A percentile compares a stretch with the other conserved stretches of the same genome.
phyloP scores from a whole-genome alignment of 2,329 filamentous ascomycete species.

The Sporothrix brunneoviolacea region DNA sequence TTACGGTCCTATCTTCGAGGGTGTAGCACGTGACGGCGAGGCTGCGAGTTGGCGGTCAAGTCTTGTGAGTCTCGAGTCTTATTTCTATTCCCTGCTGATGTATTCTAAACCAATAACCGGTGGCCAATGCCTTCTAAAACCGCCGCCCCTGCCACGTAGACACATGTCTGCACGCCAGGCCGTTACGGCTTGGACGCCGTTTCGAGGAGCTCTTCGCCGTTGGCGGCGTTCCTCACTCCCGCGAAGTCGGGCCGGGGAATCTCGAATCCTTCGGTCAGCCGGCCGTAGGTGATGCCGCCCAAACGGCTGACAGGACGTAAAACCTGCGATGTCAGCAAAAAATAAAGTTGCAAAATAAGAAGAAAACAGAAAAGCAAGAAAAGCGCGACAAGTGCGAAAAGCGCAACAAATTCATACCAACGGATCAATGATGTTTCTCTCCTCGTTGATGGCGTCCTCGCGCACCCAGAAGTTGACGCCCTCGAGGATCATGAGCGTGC shows the following conservation, averaged over 20 bases:
- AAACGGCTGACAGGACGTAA: constrained; percentile 70
- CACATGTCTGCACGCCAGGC: too few relatives aligned
- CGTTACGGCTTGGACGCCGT: constrained; percentile 10
- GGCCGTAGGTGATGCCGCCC: constrained; percentile 79
- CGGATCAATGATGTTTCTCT: constrained; percentile 67
- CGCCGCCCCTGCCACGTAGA: too few relatives aligned
- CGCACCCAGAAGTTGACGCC: constrained; percentile 83
- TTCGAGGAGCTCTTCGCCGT: constrained; percentile 15
- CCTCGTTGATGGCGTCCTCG: constrained; percentile 79
- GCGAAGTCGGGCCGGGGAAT: constrained; percentile 55
- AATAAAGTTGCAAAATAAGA: neutral
- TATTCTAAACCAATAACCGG: too few relatives aligned
- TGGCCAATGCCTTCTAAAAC: too few relatives aligned
- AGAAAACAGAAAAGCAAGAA: neutral
- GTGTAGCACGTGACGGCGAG: too few relatives aligned
- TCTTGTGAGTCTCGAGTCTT: too few relatives aligned
- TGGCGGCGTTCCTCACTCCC: constrained; percentile 35
- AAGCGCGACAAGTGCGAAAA: neutral
- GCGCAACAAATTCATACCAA: constrained; percentile 38
- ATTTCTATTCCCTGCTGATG: too few relatives aligned
- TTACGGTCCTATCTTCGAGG: too few relatives aligned
- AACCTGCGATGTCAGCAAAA: constrained; percentile 37
- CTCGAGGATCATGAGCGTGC: constrained; percentile 70
- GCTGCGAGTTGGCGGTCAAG: too few relatives aligned
- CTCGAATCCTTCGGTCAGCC: constrained; percentile 64